phyloP scores from a whole-genome alignment of 1,284 basidiomycete genomes.

The Takashimella koratensis region DNA sequence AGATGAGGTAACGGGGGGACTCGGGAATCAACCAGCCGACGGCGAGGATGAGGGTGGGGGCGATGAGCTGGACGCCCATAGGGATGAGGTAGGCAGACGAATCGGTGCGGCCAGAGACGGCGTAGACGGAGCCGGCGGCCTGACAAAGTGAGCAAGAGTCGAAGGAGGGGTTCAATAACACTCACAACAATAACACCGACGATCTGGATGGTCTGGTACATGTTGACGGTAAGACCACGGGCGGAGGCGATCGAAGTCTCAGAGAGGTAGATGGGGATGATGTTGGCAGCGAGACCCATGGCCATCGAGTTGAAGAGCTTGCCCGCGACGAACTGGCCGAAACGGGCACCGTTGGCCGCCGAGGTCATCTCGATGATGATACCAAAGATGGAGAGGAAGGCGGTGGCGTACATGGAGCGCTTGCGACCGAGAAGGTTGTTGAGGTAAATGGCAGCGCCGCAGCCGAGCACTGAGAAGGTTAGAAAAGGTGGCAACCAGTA shows the following conservation, averaged over 20 bases:
- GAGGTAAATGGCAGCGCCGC: slow-evolving; percentile 17
- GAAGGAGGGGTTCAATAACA: not conserved
- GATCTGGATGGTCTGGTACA: slow-evolving; percentile 26
- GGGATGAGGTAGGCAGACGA: slow-evolving; percentile 22
- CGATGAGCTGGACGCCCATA: slow-evolving; percentile 24
- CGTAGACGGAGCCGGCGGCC: slow-evolving; percentile 24
- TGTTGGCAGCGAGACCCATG: slow-evolving; percentile 19
- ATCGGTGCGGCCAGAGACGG: slow-evolving; percentile 14
- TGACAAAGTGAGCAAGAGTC: not conserved
- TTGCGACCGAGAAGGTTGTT: slow-evolving; percentile 18
- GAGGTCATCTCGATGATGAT: slow-evolving; percentile 19
- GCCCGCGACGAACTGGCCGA: slow-evolving; percentile 24
- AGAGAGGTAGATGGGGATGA: slow-evolving; percentile 22
- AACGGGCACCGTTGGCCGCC: slow-evolving; percentile 11
- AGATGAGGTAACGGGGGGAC: slow-evolving; percentile 23
- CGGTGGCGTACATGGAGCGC: slow-evolving; percentile 7
- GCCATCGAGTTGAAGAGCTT: slow-evolving; percentile 25
- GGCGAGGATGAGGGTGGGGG: slow-evolving; percentile 18
- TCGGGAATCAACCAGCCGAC: slow-evolving; percentile 17
- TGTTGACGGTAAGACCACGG: slow-evolving; percentile 22
- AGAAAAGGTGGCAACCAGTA: too few species aligned
- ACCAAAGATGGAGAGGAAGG: slow-evolving; percentile 21
- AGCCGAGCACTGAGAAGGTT: slow-evolving; percentile 15
- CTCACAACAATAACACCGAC: slow-evolving; percentile 19
- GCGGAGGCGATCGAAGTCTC: slow-evolving; percentile 19